phyloP scores from a whole-genome alignment of 805 yeast genomes.

The Lachancea sp. region DNA sequence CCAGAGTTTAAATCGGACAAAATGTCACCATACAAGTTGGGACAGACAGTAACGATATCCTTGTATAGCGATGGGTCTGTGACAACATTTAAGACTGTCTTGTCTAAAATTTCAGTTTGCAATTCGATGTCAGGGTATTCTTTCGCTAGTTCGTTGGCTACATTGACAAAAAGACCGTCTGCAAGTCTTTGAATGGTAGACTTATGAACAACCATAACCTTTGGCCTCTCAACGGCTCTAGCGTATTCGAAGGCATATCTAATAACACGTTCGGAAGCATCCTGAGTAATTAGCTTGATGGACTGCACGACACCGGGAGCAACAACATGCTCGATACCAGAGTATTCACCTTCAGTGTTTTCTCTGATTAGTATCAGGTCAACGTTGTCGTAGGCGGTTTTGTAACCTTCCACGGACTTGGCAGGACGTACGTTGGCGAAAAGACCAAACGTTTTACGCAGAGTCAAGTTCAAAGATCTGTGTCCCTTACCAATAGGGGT shows the following conservation, averaged over 20 bases:
- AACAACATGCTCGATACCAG: slow-evolving; percentile 98
- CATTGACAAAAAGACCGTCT: slow-evolving; percentile 91
- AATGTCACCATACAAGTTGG: slow-evolving; percentile 98
- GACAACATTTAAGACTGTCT: slow-evolving; percentile 87
- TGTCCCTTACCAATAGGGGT: slow-evolving; percentile 99
- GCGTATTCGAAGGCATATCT: slow-evolving; percentile 98
- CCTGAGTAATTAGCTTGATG: slow-evolving; percentile 92
- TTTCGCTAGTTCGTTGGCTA: slow-evolving; percentile 82
- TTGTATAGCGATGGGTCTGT: slow-evolving; percentile 80
- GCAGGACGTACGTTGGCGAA: slow-evolving; percentile 98
- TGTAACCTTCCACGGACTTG: slow-evolving; percentile 85
- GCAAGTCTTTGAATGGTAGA: slow-evolving; percentile 97
- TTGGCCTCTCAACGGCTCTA: slow-evolving; percentile 75
- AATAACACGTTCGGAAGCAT: slow-evolving; percentile 93
- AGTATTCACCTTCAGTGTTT: slow-evolving; percentile 99
- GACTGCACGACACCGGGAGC: slow-evolving; percentile 99
- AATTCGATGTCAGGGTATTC: slow-evolving; percentile 88
- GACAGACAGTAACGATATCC: slow-evolving; percentile 91
- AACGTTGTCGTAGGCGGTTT: slow-evolving; percentile 75
- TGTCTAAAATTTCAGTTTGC: slow-evolving; percentile 85
- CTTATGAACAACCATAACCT: slow-evolving; percentile 93
- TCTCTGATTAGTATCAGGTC: slow-evolving; percentile 96
- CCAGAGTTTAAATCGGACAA: slow-evolving; percentile 97
- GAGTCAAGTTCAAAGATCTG: slow-evolving; percentile 91
- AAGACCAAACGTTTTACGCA: slow-evolving; percentile 92